phyloP scores from a whole-genome alignment of 164 flowering plant species.

The Tinospora cordifolia region DNA sequence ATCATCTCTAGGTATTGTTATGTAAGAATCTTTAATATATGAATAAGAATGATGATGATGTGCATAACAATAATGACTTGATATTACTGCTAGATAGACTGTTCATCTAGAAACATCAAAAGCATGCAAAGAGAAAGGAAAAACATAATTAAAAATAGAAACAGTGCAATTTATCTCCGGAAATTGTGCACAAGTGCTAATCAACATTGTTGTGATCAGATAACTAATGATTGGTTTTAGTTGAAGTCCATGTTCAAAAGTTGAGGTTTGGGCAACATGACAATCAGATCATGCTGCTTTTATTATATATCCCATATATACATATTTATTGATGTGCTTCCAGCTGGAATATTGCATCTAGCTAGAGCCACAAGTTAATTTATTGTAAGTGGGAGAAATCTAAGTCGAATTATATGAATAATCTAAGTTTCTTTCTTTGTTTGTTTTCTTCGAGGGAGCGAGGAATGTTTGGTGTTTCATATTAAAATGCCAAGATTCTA shows the following conservation, averaged over 20 bases:
- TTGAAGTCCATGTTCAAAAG: slow-evolving; percentile 19
- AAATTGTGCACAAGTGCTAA: no score
- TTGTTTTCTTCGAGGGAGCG: neutral
- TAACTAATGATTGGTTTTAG: slow-evolving; percentile 22
- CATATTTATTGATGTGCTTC: neutral
- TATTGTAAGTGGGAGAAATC: slow-evolving; percentile 5
- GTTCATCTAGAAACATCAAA: no score
- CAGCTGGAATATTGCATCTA: neutral
- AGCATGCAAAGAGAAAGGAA: no score
- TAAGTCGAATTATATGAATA: neutral
- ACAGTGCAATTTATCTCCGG: no score
- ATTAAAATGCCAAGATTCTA: neutral
- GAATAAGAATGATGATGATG: no score
- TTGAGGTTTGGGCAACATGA: slow-evolving; percentile 8
- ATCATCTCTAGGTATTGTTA: no score
- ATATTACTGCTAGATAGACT: no score
- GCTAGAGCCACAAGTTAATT: neutral
- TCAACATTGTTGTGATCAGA: no score
- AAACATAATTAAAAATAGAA: no score
- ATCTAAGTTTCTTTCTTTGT: neutral
- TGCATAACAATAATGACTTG: no score
- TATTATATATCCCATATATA: neutral
- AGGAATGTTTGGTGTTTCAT: slow-evolving; percentile 1
- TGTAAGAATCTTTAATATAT: no score
- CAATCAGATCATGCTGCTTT: neutral